Evolutionary conservation across 2,329 filamentous ascomycete genomes (phyloP).

Genomic region (Cordyceps tenuipes): DNA sequence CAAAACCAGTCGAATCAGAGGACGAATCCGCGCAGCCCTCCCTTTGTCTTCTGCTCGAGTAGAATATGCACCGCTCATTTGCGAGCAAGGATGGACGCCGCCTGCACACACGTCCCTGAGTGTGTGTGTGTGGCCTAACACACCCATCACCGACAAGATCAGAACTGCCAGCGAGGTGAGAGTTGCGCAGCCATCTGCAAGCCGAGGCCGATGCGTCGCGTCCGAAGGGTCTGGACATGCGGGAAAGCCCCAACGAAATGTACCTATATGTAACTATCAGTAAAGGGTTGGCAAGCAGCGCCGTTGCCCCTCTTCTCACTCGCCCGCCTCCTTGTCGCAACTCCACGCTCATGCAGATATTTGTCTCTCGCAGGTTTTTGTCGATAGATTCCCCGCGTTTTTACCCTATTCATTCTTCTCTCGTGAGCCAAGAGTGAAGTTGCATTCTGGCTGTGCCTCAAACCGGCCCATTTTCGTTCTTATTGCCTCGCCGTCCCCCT

Average conservation of each 20-base stretch:
- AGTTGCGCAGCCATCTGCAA: neutral
- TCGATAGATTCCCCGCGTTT: neutral
- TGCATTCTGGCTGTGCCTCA: neutral
- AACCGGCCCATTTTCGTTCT: neutral
- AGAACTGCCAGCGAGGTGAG: neutral
- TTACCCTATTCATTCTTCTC: neutral
- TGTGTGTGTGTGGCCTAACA: neutral
- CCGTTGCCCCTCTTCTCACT: neutral
- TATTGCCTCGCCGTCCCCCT: neutral
- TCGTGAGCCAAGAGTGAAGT: neutral
- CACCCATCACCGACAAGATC: neutral
- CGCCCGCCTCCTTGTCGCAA: neutral
- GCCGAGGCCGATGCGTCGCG: neutral
- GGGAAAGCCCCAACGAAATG: neutral
- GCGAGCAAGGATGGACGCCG: neutral
- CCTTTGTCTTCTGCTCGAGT: neutral
- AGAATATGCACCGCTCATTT: neutral
- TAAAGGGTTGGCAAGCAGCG: neutral
- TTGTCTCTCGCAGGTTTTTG: neutral
- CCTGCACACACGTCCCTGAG: neutral
- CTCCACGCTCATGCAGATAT: slow-evolving; percentile 3
- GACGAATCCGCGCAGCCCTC: neutral
- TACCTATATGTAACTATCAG: neutral
- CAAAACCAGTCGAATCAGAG: neutral
- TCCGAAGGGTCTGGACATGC: neutral